phyloP scores from a whole-genome alignment of 306 rosid species.

The Mimosa pudica region DNA sequence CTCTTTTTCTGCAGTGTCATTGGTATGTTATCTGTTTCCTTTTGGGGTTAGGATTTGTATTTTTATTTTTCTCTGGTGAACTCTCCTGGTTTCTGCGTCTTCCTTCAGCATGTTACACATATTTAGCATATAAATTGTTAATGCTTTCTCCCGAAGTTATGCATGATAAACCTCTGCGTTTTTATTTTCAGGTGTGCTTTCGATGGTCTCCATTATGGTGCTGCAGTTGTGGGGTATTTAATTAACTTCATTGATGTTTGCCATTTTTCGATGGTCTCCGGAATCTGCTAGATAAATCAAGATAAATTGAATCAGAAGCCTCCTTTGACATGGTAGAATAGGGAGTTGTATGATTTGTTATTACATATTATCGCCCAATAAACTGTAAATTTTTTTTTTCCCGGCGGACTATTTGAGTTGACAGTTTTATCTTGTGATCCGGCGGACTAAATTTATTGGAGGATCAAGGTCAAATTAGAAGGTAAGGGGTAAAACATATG shows the following conservation, averaged over 20 bases:
- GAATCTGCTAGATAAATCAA: too few relatives aligned
- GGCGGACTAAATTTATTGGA: neutral
- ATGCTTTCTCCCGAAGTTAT: conserved; percentile 10
- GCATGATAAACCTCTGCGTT: neutral
- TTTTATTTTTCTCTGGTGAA: conserved; percentile 18
- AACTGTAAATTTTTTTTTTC: too few relatives aligned
- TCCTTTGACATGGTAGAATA: too few relatives aligned
- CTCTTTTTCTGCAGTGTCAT: conserved; percentile 93
- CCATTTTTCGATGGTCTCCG: neutral
- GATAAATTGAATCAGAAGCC: too few relatives aligned
- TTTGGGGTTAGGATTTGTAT: conserved; percentile 32
- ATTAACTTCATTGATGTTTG: conserved; percentile 2
- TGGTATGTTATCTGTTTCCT: conserved; percentile 61
- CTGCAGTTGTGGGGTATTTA: conserved; percentile 93
- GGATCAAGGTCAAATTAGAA: neutral
- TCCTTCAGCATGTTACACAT: neutral
- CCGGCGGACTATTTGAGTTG: neutral
- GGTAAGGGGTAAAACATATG: too few relatives aligned
- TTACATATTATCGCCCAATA: too few relatives aligned
- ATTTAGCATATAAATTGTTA: neutral
- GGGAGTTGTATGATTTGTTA: too few relatives aligned
- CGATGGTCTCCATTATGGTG: conserved; percentile 95
- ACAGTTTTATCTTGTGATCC: neutral
- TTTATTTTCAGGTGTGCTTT: conserved; percentile 86
- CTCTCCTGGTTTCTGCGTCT: conserved; percentile 20